These are phyloP conservation scores for Crucihimalaya himalaica DNA, from an alignment of 345 rosid genomes.

Conservation along the genomic window DNA sequence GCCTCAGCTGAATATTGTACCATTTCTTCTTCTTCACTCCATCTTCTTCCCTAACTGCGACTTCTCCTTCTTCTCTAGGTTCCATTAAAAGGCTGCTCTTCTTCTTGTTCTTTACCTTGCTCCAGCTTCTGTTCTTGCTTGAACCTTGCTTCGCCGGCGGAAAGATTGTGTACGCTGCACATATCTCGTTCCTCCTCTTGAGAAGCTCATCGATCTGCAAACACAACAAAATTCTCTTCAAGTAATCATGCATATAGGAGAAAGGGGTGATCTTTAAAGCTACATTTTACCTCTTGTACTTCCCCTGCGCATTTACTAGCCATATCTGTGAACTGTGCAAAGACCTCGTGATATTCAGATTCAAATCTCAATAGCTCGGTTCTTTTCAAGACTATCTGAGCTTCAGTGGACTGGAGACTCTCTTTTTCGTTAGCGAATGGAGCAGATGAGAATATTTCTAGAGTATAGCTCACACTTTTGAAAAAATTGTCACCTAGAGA, in stretches of 20 bases:
- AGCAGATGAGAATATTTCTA: constrained; percentile 85
- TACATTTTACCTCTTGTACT: constrained; percentile 66
- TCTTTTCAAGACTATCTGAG: constrained; percentile 76
- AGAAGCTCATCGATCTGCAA: constrained; percentile 87
- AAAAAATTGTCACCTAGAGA: constrained; percentile 87
- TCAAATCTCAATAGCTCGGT: constrained; percentile 80
- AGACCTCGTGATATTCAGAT: constrained; percentile 87
- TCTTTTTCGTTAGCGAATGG: constrained; percentile 73
- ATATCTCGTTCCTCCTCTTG: constrained; percentile 74
- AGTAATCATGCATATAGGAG: constrained; percentile 4
- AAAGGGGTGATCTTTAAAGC: neutral
- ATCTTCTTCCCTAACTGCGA: constrained; percentile 70
- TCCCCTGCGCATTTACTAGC: constrained; percentile 85
- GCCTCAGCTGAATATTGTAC: constrained; percentile 77
- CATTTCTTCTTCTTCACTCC: constrained; percentile 77
- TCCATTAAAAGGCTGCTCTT: constrained; percentile 51
- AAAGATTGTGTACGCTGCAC: constrained; percentile 67
- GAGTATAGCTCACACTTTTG: constrained; percentile 79
- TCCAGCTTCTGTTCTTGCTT: constrained; percentile 63
- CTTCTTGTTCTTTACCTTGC: constrained; percentile 43
- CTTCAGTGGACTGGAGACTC: constrained; percentile 75
- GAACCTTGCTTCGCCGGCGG: constrained; percentile 62
- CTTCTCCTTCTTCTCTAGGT: constrained; percentile 61
- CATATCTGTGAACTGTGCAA: constrained; percentile 89
- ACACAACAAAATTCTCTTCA: constrained; percentile 1